phyloP scores from a whole-genome alignment of 352 stramenopile species.

The Peronosclerospora sorghi region DNA sequence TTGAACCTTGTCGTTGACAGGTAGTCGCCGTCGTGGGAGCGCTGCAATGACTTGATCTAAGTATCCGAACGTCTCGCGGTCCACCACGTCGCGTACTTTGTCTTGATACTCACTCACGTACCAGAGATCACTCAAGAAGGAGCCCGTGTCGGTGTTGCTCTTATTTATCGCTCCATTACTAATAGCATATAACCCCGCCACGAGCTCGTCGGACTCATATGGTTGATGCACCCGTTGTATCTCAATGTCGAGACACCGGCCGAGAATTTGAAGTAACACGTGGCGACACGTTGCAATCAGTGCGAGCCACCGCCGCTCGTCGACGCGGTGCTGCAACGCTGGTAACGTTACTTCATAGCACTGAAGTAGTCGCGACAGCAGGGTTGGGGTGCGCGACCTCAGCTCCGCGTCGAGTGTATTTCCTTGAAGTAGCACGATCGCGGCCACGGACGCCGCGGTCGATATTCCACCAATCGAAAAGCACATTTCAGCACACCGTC shows the following conservation, averaged over 20 bases:
- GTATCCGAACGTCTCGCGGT: conserved; percentile 54
- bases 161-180: conserved; percentile 44
- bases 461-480: conserved; percentile 25
- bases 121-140: conserved; percentile 66
- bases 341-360: conserved; percentile 55
- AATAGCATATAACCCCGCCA: conserved; percentile 51
- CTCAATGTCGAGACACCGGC: conserved; percentile 18
- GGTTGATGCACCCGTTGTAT: conserved; percentile 16
- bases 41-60: conserved; percentile 58
- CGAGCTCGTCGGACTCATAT: conserved; percentile 28
- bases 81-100: conserved; percentile 39
- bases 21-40: conserved; percentile 35
- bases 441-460: conserved; percentile 5
- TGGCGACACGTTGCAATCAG: conserved; percentile 41
- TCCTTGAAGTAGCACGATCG: conserved; percentile 26
- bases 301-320: conserved; percentile 17
- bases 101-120: conserved; percentile 51
- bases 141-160: conserved; percentile 36
- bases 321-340: conserved; percentile 29
- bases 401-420: conserved; percentile 21
- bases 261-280: conserved; percentile 27
- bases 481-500: conserved; percentile 30
- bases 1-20: conserved; percentile 9
- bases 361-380: conserved; percentile 37
- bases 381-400: conserved; percentile 14